Evolutionary conservation across 2,329 filamentous ascomycete genomes (phyloP).

Genomic region (Botryotinia calthae): DNA sequence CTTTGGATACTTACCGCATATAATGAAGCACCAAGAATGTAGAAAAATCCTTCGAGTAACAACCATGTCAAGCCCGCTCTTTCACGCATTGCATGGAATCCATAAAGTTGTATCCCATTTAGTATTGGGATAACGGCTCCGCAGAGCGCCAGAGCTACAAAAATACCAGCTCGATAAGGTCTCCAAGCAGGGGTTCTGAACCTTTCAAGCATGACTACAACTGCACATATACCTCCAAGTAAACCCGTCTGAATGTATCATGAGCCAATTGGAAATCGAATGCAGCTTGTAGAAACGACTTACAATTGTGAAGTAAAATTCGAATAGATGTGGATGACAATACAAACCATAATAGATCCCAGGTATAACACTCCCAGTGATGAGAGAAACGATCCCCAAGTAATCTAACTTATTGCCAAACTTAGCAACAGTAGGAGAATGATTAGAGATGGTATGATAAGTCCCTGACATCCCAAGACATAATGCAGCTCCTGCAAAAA

Average conservation of each 20-base stretch:
- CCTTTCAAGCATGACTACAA: slow-evolving; percentile 73
- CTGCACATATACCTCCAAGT: slow-evolving; percentile 72
- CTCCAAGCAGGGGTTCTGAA: slow-evolving; percentile 84
- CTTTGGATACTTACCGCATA: slow-evolving; percentile 65
- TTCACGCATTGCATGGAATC: slow-evolving; percentile 61
- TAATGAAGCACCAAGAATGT: slow-evolving; percentile 79
- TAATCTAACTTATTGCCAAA: slow-evolving; percentile 95
- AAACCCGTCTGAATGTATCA: slow-evolving; percentile 61
- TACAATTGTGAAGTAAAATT: slow-evolving; percentile 60
- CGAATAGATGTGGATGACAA: slow-evolving; percentile 63
- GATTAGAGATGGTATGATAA: slow-evolving; percentile 82
- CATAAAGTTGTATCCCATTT: slow-evolving; percentile 70
- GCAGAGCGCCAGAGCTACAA: slow-evolving; percentile 80
- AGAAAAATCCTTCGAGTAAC: slow-evolving; percentile 74
- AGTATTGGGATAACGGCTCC: slow-evolving; percentile 73
- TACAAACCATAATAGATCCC: slow-evolving; percentile 85
- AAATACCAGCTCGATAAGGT: slow-evolving; percentile 84
- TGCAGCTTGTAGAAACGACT: slow-evolving; percentile 1
- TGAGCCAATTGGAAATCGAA: slow-evolving; percentile 7
- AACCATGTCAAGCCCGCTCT: slow-evolving; percentile 82
- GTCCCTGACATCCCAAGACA: slow-evolving; percentile 81
- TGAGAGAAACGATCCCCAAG: slow-evolving; percentile 86
- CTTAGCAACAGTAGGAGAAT: slow-evolving; percentile 72
- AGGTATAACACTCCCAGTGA: slow-evolving; percentile 88
- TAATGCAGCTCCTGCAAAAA: slow-evolving; percentile 70